phyloP scores from a whole-genome alignment of 257 asterid species.

The Parsonsia alboflavescens region DNA sequence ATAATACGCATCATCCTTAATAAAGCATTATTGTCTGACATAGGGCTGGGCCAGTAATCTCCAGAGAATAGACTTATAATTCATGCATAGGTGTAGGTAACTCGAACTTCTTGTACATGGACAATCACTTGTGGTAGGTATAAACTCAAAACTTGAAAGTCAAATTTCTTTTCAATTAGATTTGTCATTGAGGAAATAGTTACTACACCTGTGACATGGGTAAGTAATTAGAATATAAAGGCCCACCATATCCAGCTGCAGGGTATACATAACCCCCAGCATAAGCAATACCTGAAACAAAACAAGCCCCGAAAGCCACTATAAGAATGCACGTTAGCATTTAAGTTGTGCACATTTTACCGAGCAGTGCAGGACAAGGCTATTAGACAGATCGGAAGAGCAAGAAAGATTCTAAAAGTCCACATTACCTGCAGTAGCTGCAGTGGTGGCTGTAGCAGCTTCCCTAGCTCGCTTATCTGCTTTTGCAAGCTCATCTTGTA shows the following conservation, averaged over 20 bases:
- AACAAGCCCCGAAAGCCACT: conserved; percentile 1
- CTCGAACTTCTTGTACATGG: background rate
- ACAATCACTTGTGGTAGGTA: background rate
- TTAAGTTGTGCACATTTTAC: background rate
- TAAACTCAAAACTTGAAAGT: background rate
- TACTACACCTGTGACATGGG: conserved; percentile 43
- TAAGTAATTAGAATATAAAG: conserved; percentile 28
- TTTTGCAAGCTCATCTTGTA: conserved; percentile 58
- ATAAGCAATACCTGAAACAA: conserved; percentile 42
- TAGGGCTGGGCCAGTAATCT: background rate
- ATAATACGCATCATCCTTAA: background rate
- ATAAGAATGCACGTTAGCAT: background rate
- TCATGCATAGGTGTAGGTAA: background rate
- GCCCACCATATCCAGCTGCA: conserved; percentile 44
- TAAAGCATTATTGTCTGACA: background rate
- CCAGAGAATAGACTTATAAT: background rate
- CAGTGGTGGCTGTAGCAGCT: conserved; percentile 37
- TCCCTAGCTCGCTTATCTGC: conserved; percentile 60
- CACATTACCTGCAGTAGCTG: conserved; percentile 42
- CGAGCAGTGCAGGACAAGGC: background rate
- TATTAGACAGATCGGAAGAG: background rate
- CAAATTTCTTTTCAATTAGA: background rate
- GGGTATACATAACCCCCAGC: conserved; percentile 29
- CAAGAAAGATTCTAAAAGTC: background rate
- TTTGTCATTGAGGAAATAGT: background rate